Base-by-base conservation (phyloP, 2,329 filamentous ascomycete species). In the Ceratocystis eucalypticola region DNA sequence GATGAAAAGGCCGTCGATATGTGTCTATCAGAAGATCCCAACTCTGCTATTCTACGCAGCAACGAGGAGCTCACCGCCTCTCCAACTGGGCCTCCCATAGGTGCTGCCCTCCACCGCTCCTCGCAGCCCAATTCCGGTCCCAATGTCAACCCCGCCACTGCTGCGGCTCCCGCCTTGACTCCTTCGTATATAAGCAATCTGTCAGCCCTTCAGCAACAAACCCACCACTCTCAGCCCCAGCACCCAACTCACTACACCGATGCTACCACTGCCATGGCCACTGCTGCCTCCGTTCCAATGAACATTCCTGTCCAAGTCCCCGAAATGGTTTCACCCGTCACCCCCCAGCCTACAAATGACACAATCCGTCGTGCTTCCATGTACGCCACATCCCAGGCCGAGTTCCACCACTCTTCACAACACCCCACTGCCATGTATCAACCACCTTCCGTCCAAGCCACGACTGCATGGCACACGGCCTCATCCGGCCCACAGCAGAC, bases 1-100 rank as follows among this genome's bases (percentile, higher is more conserved):
- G 80, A 82, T 65, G 80, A 83, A 69, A 80, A 81, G 69, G 72
- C 79, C 5, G 75, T 76, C 2, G 79, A 82, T 61, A 77, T 75
- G 33, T 80, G 78, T 62, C 80, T 82, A 22, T 78, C 77, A 25
- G 81, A 78, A 64, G 78, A 79, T 30, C 78, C 79, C 17, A 77
- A 79, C 10, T 78, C 79, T 12, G 50, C 50, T 7, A 55, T 55
- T 30, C 50, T 55, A 5, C 50, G 25, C 2, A 75, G 76, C 1
- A 74, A 76, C 25, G 74, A 76, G 1, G 70, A 74, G 2, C 72
- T 76, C 8, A 74, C 72, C 37, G 74, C 78, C 3, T 70, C 74
- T 2, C 77, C 75, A 67, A 69, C 75, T 2, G 45, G 72, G 77
- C 45, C 71, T 75, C 50, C 12, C 46, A 20, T 48, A 6, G 8